These are phyloP conservation scores for Aspergillus ustus DNA, from an alignment of 2,329 filamentous ascomycete species.

Conservation along the genomic window DNA sequence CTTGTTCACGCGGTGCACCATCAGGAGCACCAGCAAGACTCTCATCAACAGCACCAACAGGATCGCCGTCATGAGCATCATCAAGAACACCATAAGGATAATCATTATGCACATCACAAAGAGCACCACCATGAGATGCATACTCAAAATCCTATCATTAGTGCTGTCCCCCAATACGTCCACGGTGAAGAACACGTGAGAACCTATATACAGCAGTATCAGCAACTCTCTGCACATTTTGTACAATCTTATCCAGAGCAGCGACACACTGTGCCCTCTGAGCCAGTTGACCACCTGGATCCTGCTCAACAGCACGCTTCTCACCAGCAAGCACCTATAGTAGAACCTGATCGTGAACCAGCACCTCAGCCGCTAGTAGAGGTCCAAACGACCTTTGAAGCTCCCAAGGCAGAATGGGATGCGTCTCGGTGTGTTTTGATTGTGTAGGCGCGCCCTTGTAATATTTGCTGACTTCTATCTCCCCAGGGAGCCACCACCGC, in stretches of 20 bases:
- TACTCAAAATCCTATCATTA: slow-evolving; percentile 30
- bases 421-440: slow-evolving; percentile 57
- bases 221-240: slow-evolving; percentile 18
- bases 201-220: slow-evolving; percentile 32
- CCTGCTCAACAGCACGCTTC: slow-evolving; percentile 22
- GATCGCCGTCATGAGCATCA: neutral
- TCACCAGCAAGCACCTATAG: slow-evolving; percentile 48
- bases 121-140: neutral
- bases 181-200: slow-evolving; percentile 49
- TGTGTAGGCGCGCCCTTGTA: slow-evolving; percentile 18
- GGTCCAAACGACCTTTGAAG: slow-evolving; percentile 49
- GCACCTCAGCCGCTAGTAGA: slow-evolving; percentile 34
- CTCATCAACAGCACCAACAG: neutral
- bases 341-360: slow-evolving; percentile 50
- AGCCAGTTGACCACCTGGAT: neutral
- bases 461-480: slow-evolving; percentile 26
- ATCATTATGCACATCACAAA: neutral
- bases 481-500: slow-evolving; percentile 63
- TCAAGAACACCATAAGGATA: neutral
- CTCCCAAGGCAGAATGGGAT: slow-evolving; percentile 66
- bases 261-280: slow-evolving; percentile 9
- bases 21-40: neutral
- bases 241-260: slow-evolving; percentile 20
- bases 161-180: slow-evolving; percentile 51
- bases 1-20: neutral